These are phyloP conservation scores for Heritiera littoralis DNA, from an alignment of 345 rosid species.

Conservation along the genomic window DNA sequence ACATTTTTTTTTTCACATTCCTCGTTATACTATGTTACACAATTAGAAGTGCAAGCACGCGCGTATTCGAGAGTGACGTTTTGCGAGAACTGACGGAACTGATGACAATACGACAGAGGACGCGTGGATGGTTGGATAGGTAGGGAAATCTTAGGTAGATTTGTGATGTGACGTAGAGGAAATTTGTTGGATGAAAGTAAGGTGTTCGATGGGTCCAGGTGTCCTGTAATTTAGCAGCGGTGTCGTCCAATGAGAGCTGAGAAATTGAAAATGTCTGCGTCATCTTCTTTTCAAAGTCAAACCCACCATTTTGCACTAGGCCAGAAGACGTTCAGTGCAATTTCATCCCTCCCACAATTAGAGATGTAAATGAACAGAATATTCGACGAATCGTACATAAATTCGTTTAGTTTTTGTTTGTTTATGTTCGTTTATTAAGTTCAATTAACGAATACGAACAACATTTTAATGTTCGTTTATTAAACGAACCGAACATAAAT, in stretches of 20 bases:
- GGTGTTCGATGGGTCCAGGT: not conserved
- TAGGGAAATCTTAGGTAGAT: not conserved
- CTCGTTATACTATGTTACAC: too few relatives aligned
- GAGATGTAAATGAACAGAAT: too few relatives aligned
- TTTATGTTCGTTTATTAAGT: too few relatives aligned
- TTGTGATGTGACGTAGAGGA: not conserved
- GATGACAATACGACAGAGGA: not conserved
- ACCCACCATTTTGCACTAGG: not conserved
- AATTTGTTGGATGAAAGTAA: not conserved
- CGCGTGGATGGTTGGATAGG: not conserved
- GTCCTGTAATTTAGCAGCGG: not conserved
- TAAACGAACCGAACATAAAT: too few relatives aligned
- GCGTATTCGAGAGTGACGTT: not conserved
- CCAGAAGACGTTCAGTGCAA: too few relatives aligned
- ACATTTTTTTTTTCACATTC: too few relatives aligned
- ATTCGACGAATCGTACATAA: too few relatives aligned
- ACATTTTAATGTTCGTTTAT: too few relatives aligned
- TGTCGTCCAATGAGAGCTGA: constrained; percentile 3
- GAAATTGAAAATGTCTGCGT: not conserved
- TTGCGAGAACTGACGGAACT: not conserved
- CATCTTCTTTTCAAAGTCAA: not conserved
- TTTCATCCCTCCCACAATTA: too few relatives aligned
- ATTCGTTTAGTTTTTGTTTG: too few relatives aligned
- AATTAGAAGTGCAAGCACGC: too few relatives aligned
- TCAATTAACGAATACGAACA: too few relatives aligned